Evolutionary conservation across 2,329 filamentous ascomycete species (phyloP).

Genomic region (Cryphonectria parasitica): DNA sequence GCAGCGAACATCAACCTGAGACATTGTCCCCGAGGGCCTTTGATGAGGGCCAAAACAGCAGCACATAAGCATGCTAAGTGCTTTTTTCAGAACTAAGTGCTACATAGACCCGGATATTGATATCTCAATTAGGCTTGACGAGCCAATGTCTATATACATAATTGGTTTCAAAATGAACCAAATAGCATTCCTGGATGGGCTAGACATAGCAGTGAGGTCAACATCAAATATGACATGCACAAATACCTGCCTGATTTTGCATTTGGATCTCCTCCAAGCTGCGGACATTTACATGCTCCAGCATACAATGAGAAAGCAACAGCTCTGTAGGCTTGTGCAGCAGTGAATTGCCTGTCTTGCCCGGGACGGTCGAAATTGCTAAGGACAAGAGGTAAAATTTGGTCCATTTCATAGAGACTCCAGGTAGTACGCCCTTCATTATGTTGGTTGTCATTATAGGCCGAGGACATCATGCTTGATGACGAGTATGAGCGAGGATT

Average conservation of each 20-base stretch:
- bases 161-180: not conserved
- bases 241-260: too few relatives aligned
- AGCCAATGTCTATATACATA: not conserved
- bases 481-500: not conserved
- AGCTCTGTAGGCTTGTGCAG: not conserved
- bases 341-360: not conserved
- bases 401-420: not conserved
- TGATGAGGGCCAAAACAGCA: not conserved
- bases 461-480: not conserved
- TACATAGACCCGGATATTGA: too few relatives aligned
- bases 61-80: not conserved
- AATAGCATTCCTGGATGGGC: not conserved
- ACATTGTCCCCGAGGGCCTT: too few relatives aligned
- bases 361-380: too few relatives aligned
- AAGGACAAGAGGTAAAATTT: too few relatives aligned
- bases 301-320: not conserved
- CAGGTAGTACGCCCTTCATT: not conserved
- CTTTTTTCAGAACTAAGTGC: not conserved
- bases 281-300: too few relatives aligned
- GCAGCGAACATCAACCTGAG: too few relatives aligned
- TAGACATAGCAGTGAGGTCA: not conserved
- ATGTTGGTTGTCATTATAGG: not conserved
- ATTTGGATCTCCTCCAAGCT: too few relatives aligned
- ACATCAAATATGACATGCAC: not conserved
- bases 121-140: not conserved